These are phyloP conservation scores for Ophiocordyceps robertsii DNA, from an alignment of 2,329 filamentous ascomycete species.

Conservation along the genomic window DNA sequence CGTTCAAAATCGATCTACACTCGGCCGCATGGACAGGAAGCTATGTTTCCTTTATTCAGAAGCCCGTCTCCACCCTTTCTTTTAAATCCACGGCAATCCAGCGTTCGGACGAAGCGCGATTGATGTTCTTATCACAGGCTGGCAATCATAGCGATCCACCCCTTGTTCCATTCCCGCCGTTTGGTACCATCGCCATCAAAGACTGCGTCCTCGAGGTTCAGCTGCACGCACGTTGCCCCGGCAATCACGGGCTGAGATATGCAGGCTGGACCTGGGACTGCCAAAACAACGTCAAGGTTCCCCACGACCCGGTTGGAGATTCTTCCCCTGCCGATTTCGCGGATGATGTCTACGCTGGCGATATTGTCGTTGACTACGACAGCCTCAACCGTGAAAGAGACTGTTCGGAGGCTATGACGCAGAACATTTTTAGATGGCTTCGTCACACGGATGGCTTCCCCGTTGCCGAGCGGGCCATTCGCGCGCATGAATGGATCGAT, in stretches of 20 bases:
- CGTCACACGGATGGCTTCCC: not conserved
- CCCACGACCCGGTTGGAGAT: not conserved
- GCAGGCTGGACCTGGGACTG: not conserved
- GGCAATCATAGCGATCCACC: conserved; percentile 1
- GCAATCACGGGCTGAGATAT: not conserved
- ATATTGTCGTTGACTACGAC: not conserved
- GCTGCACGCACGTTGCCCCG: conserved; percentile 1
- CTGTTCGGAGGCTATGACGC: not conserved
- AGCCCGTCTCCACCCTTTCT: not conserved
- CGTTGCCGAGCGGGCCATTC: not conserved
- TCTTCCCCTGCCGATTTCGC: not conserved
- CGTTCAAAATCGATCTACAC: not conserved
- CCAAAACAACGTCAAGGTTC: not conserved
- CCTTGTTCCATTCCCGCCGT: conserved; percentile 3
- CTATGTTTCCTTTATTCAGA: conserved; percentile 2
- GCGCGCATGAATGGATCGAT: not conserved
- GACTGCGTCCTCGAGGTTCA: conserved; percentile 6
- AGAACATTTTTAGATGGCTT: not conserved
- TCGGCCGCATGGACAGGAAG: conserved; percentile 2
- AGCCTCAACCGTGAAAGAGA: not conserved
- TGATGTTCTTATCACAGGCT: conserved; percentile 4
- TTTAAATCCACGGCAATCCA: not conserved
- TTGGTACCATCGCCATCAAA: conserved; percentile 1
- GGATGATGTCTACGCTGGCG: not conserved
- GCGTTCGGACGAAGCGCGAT: conserved; percentile 4